phyloP scores from a whole-genome alignment of 2,329 filamentous ascomycete species.

The Talaromyces verruculosus region DNA sequence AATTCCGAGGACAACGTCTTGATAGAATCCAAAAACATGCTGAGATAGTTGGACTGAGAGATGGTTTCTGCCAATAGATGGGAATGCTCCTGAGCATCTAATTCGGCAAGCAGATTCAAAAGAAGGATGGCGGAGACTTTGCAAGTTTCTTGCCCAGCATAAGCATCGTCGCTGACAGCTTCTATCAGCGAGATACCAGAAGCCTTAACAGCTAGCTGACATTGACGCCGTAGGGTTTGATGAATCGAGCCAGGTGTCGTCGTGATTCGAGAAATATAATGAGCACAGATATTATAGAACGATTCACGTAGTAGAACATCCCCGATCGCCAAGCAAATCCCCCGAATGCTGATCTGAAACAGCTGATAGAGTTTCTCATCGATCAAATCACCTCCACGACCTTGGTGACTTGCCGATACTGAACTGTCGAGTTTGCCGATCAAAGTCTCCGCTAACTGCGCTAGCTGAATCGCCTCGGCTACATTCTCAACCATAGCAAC shows the following conservation, averaged over 20 bases:
- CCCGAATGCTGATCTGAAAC: constrained; percentile 81
- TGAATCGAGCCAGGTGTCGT: constrained; percentile 49
- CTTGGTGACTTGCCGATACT: constrained; percentile 41
- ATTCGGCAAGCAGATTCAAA: constrained; percentile 72
- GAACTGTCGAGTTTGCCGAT: constrained; percentile 45
- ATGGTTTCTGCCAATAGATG: constrained; percentile 75
- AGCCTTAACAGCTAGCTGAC: constrained; percentile 69
- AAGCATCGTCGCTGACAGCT: constrained; percentile 88
- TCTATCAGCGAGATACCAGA: constrained; percentile 81
- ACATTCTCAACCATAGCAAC: constrained; percentile 68
- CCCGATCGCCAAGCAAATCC: constrained; percentile 71
- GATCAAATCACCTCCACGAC: constrained; percentile 64
- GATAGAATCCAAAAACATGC: constrained; percentile 84
- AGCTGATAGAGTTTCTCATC: constrained; percentile 89
- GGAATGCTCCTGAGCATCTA: constrained; percentile 71
- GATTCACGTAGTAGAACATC: constrained; percentile 72
- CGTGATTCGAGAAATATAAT: constrained; percentile 71
- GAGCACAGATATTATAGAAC: constrained; percentile 89
- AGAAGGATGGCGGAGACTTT: constrained; percentile 83
- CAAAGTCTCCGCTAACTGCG: constrained; percentile 70
- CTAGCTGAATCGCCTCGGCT: constrained; percentile 71
- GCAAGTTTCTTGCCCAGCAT: constrained; percentile 75
- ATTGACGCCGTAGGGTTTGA: constrained; percentile 50
- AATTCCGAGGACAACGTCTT: constrained; percentile 74
- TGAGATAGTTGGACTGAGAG: constrained; percentile 84